Conservation (phyloP, 129 eudicot genomes). For the Tagetes erecta region DNA sequence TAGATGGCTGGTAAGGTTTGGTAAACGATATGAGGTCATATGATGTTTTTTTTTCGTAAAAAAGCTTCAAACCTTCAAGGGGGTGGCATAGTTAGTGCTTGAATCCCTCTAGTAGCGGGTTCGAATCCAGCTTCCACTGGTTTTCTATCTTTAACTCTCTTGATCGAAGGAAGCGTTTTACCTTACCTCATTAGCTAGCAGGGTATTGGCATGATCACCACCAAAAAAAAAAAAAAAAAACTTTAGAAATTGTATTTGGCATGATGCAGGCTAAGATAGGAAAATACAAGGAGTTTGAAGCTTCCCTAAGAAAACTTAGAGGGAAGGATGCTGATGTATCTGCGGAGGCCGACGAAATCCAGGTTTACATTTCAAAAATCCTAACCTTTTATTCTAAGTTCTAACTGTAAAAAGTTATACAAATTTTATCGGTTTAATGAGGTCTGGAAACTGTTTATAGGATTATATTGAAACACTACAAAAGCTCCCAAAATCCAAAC, state of each 20-base stretch:
- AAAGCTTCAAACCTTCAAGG: background rate
- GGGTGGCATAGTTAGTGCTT: no score
- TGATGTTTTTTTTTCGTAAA: background rate
- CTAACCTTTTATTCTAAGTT: background rate
- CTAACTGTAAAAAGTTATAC: background rate
- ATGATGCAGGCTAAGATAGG: constrained; percentile 70
- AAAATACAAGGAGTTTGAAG: constrained; percentile 64
- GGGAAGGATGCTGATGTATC: constrained; percentile 72
- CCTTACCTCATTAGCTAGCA: no score
- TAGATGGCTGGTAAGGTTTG: constrained; percentile 78
- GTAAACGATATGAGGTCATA: background rate
- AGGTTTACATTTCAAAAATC: constrained; percentile 45
- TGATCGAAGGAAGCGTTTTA: no score
- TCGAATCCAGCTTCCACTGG: no score
- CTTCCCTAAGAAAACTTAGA: constrained; percentile 65
- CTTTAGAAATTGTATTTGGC: no score
- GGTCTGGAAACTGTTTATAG: constrained; percentile 41
- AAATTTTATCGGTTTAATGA: constrained; percentile 2
- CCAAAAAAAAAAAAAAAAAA: no score
- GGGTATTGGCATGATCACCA: no score
- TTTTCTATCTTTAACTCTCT: no score
- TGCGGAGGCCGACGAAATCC: constrained; percentile 82
- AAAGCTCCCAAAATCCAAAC: constrained; percentile 71
- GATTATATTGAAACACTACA: constrained; percentile 73
- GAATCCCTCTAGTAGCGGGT: no score